Evolutionary conservation across 805 yeast genomes (phyloP).

Genomic region (Pichia eremophila): DNA sequence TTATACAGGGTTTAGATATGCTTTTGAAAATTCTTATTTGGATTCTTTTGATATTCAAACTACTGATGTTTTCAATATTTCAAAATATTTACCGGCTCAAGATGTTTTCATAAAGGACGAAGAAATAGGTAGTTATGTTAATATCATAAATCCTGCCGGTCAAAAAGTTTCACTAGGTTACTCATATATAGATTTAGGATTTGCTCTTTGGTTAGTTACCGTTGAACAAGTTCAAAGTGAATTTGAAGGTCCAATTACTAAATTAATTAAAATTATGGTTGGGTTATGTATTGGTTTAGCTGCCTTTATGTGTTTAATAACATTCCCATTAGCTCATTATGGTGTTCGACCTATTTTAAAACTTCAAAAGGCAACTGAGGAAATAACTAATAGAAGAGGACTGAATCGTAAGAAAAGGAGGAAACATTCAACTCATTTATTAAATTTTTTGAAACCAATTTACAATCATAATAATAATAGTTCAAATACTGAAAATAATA

Average conservation of each 20-base stretch:
- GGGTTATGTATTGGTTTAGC: slow-evolving; percentile 78
- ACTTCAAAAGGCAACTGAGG: slow-evolving; percentile 75
- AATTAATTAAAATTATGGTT: slow-evolving; percentile 56
- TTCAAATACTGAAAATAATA: neutral
- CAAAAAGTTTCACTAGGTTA: slow-evolving; percentile 48
- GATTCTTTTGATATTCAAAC: slow-evolving; percentile 1
- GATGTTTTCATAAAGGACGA: slow-evolving; percentile 15
- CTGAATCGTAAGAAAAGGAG: slow-evolving; percentile 15
- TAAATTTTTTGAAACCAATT: slow-evolving; percentile 5
- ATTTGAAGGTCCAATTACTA: slow-evolving; percentile 54
- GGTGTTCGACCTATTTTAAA: slow-evolving; percentile 77
- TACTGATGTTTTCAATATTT: slow-evolving; percentile 4
- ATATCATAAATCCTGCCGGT: slow-evolving; percentile 29
- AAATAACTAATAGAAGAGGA: slow-evolving; percentile 38
- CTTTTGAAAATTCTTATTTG: slow-evolving; percentile 29
- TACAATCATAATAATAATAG: neutral
- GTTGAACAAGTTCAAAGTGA: slow-evolving; percentile 53
- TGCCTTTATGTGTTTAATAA: slow-evolving; percentile 59
- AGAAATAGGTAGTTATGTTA: slow-evolving; percentile 33
- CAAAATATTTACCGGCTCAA: slow-evolving; percentile 17
- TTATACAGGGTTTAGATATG: slow-evolving; percentile 30
- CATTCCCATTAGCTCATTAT: slow-evolving; percentile 76
- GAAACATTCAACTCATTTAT: slow-evolving; percentile 14
- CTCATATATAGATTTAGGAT: slow-evolving; percentile 33
- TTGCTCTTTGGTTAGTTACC: slow-evolving; percentile 61